A percentile compares a stretch with the other conserved stretches of the same genome.
These are phyloP conservation scores for Pseudogymnoascus sp. DNA, from an alignment of 2,329 filamentous ascomycete genomes.

Conservation along the genomic window DNA sequence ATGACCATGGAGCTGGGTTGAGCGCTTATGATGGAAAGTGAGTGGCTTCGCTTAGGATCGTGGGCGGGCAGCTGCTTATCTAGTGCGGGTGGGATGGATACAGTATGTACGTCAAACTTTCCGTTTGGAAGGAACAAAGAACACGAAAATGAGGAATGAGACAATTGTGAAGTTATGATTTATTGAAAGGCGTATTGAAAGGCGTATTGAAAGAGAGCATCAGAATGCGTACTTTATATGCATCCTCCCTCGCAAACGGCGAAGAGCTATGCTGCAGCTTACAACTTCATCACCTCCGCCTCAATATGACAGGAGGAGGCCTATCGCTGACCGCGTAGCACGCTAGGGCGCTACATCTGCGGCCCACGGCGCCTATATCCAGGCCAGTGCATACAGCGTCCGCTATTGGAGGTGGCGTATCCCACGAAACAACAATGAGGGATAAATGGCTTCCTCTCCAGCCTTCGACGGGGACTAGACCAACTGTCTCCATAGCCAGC, in stretches of 20 bases:
- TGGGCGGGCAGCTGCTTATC: neutral
- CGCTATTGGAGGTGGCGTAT: neutral
- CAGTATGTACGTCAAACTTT: neutral
- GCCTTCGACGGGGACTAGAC: neutral
- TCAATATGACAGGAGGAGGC: neutral
- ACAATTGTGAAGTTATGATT: neutral
- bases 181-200: neutral
- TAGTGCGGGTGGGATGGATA: neutral
- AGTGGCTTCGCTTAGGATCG: neutral
- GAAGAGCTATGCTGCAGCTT: neutral
- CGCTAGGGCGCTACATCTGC: constrained; percentile 6
- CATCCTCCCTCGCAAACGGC: no score
- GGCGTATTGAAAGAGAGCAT: neutral
- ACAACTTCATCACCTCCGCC: neutral
- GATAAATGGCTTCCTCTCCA: neutral
- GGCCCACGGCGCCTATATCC: neutral
- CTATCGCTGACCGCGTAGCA: neutral
- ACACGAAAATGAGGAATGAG: neutral
- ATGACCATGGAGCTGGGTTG: neutral
- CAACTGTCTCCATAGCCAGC: neutral
- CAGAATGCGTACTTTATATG: neutral
- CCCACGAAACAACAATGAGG: neutral
- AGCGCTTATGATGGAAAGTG: neutral
- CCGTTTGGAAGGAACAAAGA: neutral
- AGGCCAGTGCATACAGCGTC: neutral